Base-by-base conservation (phyloP, 305 asterid species). In the Salvia sclarea region DNA sequence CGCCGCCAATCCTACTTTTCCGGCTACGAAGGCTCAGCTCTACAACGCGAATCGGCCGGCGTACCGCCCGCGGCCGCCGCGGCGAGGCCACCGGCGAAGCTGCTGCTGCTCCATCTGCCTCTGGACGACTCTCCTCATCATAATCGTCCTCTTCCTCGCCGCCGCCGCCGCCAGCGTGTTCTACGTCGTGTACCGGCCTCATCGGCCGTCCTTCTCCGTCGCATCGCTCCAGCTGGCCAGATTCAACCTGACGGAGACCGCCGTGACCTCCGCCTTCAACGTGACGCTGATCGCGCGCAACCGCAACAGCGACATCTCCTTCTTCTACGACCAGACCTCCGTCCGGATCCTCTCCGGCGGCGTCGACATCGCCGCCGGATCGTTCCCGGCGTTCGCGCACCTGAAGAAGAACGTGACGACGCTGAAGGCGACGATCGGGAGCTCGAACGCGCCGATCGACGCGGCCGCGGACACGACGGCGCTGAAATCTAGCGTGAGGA, bases 181-280 rank as follows among this genome's bases (percentile, higher is more conserved):
- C 64, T 91, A 87, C 81, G 83, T 85, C 43, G n/a, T 93, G 43
- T 93, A 85, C 80, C 95, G 91, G 6, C 98, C 98, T 2, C 96
- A 91, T 59, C 88, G 88, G 21, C 98, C 98, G 0, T 73, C 78
- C n/a, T 90, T 93, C 82, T 7, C 88, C 30, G 90, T 93, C 44
- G 61, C 82, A 11, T 66, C 88, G 0, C 83, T 95, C 16, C 90
- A 81, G 24, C 85, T 95, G 59, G 78, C 95, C 21, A 84, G 66
- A 47, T 91, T 95, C 86, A 91, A 88, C 43, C 88, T 91, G 83
- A 88, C 99, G 70, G 84, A 84, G 70, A 73, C 83, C 0, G 53
- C 81, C 6, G 64, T 91, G 22, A 58, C 69, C 49, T 76, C 98
- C 2, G 79, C 75, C 6, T 86, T 94, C 90, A 89, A 89, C 69